Evolutionary conservation across 2,329 filamentous ascomycete genomes (phyloP).

Genomic region (Ceratocystis eucalypticola): DNA sequence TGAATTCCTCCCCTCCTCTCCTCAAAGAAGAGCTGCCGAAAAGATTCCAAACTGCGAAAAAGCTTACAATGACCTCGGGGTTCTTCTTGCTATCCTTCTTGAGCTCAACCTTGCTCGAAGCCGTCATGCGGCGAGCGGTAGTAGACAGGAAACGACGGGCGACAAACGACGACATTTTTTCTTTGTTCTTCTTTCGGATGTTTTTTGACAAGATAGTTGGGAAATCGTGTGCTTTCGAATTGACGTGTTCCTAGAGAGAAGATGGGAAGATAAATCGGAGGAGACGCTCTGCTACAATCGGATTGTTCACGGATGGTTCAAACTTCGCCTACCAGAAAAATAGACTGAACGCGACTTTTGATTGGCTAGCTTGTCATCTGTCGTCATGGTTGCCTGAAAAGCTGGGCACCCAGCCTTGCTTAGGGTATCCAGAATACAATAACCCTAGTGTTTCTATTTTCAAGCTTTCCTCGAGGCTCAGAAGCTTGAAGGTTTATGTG

Average conservation of each 20-base stretch:
- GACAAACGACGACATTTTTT: constrained; percentile 39
- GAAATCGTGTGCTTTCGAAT: too few species aligned
- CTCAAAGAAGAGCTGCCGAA: background rate
- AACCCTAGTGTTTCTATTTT: background rate
- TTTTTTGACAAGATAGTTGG: background rate
- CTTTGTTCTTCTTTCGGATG: constrained; percentile 19
- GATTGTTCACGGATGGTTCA: background rate
- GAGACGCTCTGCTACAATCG: background rate
- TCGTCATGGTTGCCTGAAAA: constrained; percentile 14
- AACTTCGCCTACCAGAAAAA: constrained; percentile 9
- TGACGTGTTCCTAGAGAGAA: background rate
- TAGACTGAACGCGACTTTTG: background rate
- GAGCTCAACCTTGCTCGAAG: constrained; percentile 34
- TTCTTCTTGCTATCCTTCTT: constrained; percentile 46
- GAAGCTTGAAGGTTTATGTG: background rate
- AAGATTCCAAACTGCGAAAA: background rate
- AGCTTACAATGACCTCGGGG: constrained; percentile 30
- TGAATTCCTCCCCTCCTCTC: background rate
- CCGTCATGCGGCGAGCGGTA: constrained; percentile 37
- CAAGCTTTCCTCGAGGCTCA: too few species aligned
- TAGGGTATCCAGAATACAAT: background rate
- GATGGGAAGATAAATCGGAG: background rate
- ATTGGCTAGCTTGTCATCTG: constrained; percentile 11
- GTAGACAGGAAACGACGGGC: constrained; percentile 44
- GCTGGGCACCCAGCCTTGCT: constrained; percentile 6